These are phyloP conservation scores for Salvia miltiorrhiza DNA, from an alignment of 257 asterid genomes.

Conservation along the genomic window DNA sequence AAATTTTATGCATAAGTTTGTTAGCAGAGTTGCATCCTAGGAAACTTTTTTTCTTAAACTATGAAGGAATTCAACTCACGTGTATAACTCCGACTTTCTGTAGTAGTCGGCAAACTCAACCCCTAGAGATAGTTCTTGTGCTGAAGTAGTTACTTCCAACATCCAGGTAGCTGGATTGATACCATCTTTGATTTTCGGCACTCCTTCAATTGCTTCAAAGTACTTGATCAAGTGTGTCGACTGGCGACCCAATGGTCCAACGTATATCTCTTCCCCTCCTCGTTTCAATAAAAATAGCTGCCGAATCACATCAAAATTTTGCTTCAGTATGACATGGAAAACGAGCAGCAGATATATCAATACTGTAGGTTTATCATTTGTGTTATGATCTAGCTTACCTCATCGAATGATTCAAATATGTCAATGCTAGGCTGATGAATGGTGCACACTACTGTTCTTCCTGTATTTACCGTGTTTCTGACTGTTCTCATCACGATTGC, in stretches of 20 bases:
- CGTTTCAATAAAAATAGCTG: conserved; percentile 61
- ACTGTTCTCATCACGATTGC: conserved; percentile 97
- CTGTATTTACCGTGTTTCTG: conserved; percentile 91
- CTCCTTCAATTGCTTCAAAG: conserved; percentile 48
- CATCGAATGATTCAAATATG: conserved; percentile 94
- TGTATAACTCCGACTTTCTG: conserved; percentile 44
- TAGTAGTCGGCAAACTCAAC: conserved; percentile 45
- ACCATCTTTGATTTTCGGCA: conserved; percentile 48
- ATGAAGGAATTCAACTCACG: conserved; percentile 28
- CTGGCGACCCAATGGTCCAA: conserved; percentile 51
- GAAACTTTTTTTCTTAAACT: not conserved
- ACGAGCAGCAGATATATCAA: not conserved
- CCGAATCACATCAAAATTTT: conserved; percentile 2
- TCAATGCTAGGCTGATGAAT: conserved; percentile 96
- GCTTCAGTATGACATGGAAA: not conserved
- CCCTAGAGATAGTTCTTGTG: conserved; percentile 49
- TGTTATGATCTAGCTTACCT: conserved; percentile 41
- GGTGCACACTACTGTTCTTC: conserved; percentile 96
- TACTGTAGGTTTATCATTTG: not conserved
- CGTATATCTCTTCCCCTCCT: conserved; percentile 58
- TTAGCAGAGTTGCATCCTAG: not conserved
- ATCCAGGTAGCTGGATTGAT: conserved; percentile 76
- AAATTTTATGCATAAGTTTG: not conserved
- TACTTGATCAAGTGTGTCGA: conserved; percentile 43
- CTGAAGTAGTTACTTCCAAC: conserved; percentile 56